A percentile compares a stretch with the other conserved stretches of the same genome.
phyloP scores from a whole-genome alignment of 257 asterid species.

The Nemophila menziesii region DNA sequence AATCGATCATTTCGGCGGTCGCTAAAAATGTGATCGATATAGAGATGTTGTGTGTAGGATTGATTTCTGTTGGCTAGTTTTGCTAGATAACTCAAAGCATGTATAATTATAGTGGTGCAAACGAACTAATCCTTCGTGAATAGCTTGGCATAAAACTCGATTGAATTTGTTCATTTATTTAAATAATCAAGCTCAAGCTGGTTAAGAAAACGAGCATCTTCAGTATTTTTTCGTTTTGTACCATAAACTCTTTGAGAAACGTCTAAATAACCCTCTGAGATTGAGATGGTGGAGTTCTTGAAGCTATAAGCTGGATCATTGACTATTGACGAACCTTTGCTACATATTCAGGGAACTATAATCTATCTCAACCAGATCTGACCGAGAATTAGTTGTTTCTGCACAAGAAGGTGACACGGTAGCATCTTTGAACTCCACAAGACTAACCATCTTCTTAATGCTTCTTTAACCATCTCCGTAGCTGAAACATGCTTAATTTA shows the following conservation, averaged over 20 bases:
- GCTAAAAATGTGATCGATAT: no score
- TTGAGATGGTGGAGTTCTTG: not conserved
- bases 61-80: no score
- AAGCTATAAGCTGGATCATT: not conserved
- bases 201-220: no score
- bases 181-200: not conserved
- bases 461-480: not conserved
- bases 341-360: not conserved
- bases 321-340: not conserved
- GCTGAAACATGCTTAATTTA: not conserved
- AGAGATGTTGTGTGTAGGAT: no score
- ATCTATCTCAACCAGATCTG: no score
- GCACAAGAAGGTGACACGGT: not conserved
- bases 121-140: no score
- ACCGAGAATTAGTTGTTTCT: no score
- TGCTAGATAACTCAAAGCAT: no score
- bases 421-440: not conserved
- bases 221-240: not conserved
- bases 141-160: no score
- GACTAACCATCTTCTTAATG: not conserved
- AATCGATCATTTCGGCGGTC: no score
- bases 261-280: not conserved
- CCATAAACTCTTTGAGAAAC: not conserved
- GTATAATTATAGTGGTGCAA: no score
- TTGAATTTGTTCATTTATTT: no score